These are phyloP conservation scores for Macrotyloma uniflorum DNA, from an alignment of 306 rosid genomes.

Conservation along the genomic window DNA sequence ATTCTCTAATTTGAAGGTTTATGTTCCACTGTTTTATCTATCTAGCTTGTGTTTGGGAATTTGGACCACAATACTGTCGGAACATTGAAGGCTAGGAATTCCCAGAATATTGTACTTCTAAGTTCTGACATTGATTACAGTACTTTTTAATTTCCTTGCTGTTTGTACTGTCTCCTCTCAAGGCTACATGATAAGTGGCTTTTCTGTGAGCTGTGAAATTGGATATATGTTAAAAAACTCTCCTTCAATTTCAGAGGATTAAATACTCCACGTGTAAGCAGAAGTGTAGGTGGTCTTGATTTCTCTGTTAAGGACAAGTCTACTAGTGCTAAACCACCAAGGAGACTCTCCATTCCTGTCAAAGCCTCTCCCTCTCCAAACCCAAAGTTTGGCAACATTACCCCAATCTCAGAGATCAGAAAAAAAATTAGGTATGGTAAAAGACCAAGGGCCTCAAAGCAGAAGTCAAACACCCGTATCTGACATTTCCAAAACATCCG, in stretches of 20 bases:
- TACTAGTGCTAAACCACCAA: constrained; percentile 76
- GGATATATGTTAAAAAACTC: neutral
- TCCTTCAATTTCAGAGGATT: constrained; percentile 54
- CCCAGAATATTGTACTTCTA: neutral
- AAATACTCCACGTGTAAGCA: constrained; percentile 62
- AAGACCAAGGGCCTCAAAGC: constrained; percentile 43
- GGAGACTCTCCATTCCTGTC: constrained; percentile 79
- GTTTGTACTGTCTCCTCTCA: neutral
- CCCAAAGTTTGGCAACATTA: constrained; percentile 58
- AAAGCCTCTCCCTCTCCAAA: constrained; percentile 61
- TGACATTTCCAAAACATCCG: constrained; percentile 55
- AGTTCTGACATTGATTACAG: neutral
- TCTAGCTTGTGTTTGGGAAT: neutral
- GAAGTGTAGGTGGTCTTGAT: constrained; percentile 75
- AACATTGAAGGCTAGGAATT: neutral
- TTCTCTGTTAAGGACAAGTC: constrained; percentile 81
- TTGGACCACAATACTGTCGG: constrained; percentile 3
- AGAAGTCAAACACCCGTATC: constrained; percentile 72
- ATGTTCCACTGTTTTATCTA: neutral
- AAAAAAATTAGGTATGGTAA: constrained; percentile 43
- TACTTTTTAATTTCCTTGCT: neutral
- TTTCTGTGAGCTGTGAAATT: neutral
- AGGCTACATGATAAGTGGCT: neutral
- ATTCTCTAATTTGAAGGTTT: neutral
- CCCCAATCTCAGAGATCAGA: constrained; percentile 78